Percentiles rank a stretch among this genome's conserved stretches.
Conservation (phyloP, 768 basidiomycete genomes). For the Boletus speciosus region DNA sequence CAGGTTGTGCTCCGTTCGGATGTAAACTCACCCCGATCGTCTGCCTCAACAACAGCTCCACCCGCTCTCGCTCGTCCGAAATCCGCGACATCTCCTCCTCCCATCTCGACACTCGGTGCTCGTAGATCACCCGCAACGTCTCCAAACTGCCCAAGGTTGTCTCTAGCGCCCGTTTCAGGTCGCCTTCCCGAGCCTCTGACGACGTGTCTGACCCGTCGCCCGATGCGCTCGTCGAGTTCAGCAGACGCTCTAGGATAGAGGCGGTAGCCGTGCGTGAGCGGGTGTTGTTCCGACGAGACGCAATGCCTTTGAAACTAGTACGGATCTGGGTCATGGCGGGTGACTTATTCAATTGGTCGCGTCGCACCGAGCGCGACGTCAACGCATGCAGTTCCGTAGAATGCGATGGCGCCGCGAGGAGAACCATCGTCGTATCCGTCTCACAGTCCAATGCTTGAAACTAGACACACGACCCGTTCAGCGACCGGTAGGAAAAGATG, state of each 20-base stretch:
- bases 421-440: conserved; percentile 73
- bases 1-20: conserved; percentile 15
- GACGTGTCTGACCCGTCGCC: conserved; percentile 56
- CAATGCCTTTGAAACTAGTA: conserved; percentile 55
- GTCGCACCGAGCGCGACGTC: conserved; percentile 66
- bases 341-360: conserved; percentile 48
- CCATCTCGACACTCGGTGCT: conserved; percentile 66
- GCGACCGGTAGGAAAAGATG: background rate
- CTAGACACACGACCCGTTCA: conserved; percentile 34
- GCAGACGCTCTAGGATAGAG: conserved; percentile 46
- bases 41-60: conserved; percentile 64
- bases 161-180: conserved; percentile 65
- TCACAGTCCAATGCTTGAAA: conserved; percentile 77
- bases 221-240: conserved; percentile 38
- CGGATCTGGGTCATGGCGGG: conserved; percentile 52
- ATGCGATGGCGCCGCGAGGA: conserved; percentile 74
- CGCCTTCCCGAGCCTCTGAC: conserved; percentile 51
- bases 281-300: conserved; percentile 48
- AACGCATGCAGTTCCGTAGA: conserved; percentile 60
- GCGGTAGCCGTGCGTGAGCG: conserved; percentile 43
- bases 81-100: conserved; percentile 65
- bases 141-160: conserved; percentile 65
- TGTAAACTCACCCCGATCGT: conserved; percentile 47
- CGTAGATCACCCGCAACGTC: conserved; percentile 61
- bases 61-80: conserved; percentile 61